Conservation (phyloP, 441 rosid genomes). For the Syzygium syzygioides region DNA sequence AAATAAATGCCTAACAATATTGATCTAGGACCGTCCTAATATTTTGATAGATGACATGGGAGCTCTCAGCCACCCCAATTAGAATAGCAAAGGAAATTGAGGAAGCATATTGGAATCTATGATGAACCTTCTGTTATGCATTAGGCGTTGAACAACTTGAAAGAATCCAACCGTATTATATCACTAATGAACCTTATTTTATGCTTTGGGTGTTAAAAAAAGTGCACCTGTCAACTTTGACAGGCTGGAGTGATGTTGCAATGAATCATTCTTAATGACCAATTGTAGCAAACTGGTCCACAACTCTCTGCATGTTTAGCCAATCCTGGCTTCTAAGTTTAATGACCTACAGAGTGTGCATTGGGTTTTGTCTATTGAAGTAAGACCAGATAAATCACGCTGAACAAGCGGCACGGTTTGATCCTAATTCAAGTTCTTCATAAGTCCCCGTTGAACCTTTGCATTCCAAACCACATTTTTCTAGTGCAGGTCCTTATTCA, state of each 20-base stretch:
- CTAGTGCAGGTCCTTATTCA: no score
- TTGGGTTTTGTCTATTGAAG: no score
- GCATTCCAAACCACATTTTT: not conserved
- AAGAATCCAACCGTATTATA: no score
- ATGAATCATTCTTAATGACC: not conserved
- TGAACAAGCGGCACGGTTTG: not conserved
- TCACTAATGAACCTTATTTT: not conserved
- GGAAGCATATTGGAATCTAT: not conserved
- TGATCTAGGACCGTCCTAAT: not conserved
- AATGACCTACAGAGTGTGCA: not conserved
- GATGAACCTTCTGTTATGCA: no score
- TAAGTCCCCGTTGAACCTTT: no score
- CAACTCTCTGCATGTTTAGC: not conserved
- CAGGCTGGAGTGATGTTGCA: not conserved
- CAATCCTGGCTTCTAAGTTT: not conserved
- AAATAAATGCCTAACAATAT: not conserved
- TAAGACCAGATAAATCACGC: no score
- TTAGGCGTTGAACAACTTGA: no score
- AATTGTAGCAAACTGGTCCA: not conserved
- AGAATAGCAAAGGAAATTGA: not conserved
- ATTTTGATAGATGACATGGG: accelerated
- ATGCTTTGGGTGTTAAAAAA: not conserved
- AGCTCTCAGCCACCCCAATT: not conserved
- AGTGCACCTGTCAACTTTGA: not conserved
- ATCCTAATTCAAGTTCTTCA: not conserved